A percentile compares a stretch with the other conserved stretches of the same genome.
Conservation (phyloP, 768 basidiomycete species). For the Boletus rubroflammeus region DNA sequence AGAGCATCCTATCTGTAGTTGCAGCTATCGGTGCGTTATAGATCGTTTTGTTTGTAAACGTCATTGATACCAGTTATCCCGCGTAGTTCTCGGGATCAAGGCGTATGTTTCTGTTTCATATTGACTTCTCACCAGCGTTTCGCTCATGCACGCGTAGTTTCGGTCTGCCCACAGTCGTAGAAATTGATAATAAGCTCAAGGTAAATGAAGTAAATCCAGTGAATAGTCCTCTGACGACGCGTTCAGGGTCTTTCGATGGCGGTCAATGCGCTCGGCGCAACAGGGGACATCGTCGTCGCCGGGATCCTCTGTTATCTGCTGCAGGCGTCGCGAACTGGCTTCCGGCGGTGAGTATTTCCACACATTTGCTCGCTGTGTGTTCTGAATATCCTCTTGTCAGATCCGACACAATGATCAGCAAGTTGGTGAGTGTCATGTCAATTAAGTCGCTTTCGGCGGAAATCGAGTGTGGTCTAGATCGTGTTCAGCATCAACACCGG, state of each 20-base stretch:
- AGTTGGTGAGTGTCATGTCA: background rate
- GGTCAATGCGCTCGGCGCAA: background rate
- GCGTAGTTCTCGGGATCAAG: conserved; percentile 34
- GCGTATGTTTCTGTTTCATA: conserved; percentile 29
- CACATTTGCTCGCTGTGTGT: background rate
- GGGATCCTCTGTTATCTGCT: background rate
- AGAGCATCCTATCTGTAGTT: background rate
- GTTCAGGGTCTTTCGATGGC: background rate
- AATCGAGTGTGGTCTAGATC: conserved; percentile 29
- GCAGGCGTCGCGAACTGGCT: background rate
- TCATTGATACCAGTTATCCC: conserved; percentile 1
- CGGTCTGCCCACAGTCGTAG: background rate
- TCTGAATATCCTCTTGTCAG: background rate
- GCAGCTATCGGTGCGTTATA: conserved; percentile 31
- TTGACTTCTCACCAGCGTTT: background rate
- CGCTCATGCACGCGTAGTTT: conserved; percentile 34
- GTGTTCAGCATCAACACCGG: conserved; percentile 46
- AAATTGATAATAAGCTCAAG: background rate
- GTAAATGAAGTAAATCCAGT: background rate
- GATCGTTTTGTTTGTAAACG: background rate
- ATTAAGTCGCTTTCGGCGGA: background rate
- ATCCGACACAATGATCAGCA: background rate
- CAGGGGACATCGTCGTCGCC: background rate
- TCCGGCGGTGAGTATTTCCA: background rate
- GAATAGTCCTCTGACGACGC: background rate